Evolutionary conservation across 495 filamentous ascomycete genomes (phyloP).

Genomic region (Podospora tetraspora): DNA sequence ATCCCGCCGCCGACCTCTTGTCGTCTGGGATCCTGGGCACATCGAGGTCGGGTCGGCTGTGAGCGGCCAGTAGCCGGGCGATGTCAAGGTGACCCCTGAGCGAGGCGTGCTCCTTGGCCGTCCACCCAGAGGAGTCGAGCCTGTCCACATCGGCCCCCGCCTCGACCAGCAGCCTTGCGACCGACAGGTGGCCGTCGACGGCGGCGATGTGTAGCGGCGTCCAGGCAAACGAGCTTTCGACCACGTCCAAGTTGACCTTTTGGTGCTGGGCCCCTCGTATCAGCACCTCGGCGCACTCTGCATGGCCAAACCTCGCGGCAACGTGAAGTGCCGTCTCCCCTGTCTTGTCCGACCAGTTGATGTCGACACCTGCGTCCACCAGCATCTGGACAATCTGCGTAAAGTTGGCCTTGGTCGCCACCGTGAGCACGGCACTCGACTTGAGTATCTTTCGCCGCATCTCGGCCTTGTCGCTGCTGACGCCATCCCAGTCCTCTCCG

Average conservation of each 20-base stretch:
- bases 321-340: conserved; percentile 94
- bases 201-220: conserved; percentile 87
- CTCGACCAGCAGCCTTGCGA: conserved; percentile 65
- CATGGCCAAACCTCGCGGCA: conserved; percentile 82
- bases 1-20: conserved; percentile 33
- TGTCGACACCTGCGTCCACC: conserved; percentile 84
- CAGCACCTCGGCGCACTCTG: conserved; percentile 69
- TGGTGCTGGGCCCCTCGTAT: conserved; percentile 63
- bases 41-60: conserved; percentile 26
- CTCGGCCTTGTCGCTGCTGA: conserved; percentile 51
- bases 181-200: conserved; percentile 72
- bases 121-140: conserved; percentile 87
- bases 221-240: conserved; percentile 85
- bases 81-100: conserved; percentile 81
- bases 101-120: conserved; percentile 85
- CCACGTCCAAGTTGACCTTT: conserved; percentile 68
- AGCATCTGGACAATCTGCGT: conserved; percentile 75
- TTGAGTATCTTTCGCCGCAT: conserved; percentile 66
- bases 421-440: conserved; percentile 82
- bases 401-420: conserved; percentile 83
- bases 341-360: conserved; percentile 88
- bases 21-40: conserved; percentile 23
- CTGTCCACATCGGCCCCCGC: conserved; percentile 69
- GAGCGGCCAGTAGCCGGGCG: conserved; percentile 55
- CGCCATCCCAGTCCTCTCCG: conserved; percentile 67